These are phyloP conservation scores for Kwoniella shandongensis DNA, from an alignment of 768 basidiomycete genomes.

Conservation along the genomic window DNA sequence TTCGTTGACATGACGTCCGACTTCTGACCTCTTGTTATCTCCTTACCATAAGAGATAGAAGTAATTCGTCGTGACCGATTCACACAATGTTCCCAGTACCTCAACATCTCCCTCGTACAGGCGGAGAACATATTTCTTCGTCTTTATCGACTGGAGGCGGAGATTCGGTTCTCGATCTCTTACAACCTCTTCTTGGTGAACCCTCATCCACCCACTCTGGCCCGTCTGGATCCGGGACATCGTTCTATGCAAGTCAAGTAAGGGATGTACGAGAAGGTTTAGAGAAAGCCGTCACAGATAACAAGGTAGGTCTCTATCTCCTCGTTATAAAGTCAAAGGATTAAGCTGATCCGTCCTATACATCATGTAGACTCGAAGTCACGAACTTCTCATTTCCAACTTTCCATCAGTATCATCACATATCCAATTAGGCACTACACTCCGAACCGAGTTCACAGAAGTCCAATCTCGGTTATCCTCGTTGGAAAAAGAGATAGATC, in stretches of 20 bases:
- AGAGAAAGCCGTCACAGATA: slow-evolving; percentile 67
- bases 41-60: too few species aligned
- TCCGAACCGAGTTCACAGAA: slow-evolving; percentile 65
- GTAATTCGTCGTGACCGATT: too few species aligned
- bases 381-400: slow-evolving; percentile 28
- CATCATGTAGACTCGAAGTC: slow-evolving; percentile 20
- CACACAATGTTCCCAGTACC: slow-evolving; percentile 48
- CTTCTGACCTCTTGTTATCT: too few species aligned
- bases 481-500: slow-evolving; percentile 58
- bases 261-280: slow-evolving; percentile 58
- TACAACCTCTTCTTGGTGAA: slow-evolving; percentile 26
- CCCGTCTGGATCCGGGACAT: slow-evolving; percentile 9
- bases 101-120: slow-evolving; percentile 33
- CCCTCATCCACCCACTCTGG: slow-evolving; percentile 8
- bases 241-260: slow-evolving; percentile 23
- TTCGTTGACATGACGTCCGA: too few species aligned
- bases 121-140: slow-evolving; percentile 21
- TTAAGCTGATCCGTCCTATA: slow-evolving; percentile 12
- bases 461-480: slow-evolving; percentile 66
- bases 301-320: slow-evolving; percentile 61
- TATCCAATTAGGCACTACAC: slow-evolving; percentile 69
- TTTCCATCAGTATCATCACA: slow-evolving; percentile 58
- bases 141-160: not conserved
- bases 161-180: slow-evolving; percentile 28
- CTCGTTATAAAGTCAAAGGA: not conserved